Evolutionary conservation across 2,329 filamentous ascomycete species (phyloP), one percentile per base, ranked within the genome.

Genomic region (Arthrobotrys entomopaga): DNA sequence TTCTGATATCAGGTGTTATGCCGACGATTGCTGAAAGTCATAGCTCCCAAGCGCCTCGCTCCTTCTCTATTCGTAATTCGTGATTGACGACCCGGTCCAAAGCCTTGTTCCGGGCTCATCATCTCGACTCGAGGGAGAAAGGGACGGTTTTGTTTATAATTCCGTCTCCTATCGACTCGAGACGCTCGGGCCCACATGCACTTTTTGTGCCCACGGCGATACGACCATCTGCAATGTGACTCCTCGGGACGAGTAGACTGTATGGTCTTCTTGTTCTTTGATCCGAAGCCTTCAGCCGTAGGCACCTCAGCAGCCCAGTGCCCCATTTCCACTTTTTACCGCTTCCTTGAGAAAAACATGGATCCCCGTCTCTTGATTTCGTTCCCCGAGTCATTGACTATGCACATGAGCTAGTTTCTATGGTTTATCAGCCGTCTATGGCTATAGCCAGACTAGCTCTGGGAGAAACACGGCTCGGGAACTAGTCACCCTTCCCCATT

Each of bases 391-490:
- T 34, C 56, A 57, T 46, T 26, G 49, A 69, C 50, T 22, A 50
- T 42, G 58, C 58, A 29, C 38, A 56, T 29, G 65, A 61, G 38
- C 42, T 69, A 42, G 24, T 22, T 53, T 57, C 54, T 24, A 19
- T 20, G 24, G 19, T 67, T 61, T 70, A 70, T 58, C 65, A 70
- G 65, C 65, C 65, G 65, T 70, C 65, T 70, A 70, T 22, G 22
- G 58, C 42, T 63, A 52, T 64, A 61, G 58, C 58, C 52, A 63
- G 50, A 70, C 43, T 20, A 26, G 24, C 58, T 46, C 4, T 13
- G 7, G 34, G 58, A 61, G 42, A 70, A 58, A 70, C 58, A 70
- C 58, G 65, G 65, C 65, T 70, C 65, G 65, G 65, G 65, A 61
- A 58, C 42, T 58, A 59, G 42, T 46, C 40, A 46, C 57, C 29